A percentile compares a stretch with the other conserved stretches of the same genome.
Conservation (phyloP, 805 yeast genomes). For the Lipomyces kockii region DNA sequence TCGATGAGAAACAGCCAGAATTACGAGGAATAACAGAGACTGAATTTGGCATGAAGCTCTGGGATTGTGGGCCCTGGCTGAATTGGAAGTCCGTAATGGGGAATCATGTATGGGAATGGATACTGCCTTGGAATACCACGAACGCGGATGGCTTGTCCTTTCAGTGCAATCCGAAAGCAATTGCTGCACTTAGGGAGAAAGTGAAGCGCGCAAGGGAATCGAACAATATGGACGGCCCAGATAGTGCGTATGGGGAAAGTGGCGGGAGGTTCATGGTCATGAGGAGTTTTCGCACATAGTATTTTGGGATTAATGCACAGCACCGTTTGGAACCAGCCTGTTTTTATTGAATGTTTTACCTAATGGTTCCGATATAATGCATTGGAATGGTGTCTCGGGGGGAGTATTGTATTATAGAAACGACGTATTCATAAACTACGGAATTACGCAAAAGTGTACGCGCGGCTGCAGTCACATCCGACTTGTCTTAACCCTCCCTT, state of each 20-base stretch:
- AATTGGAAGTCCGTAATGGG: conserved; percentile 38
- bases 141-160: conserved; percentile 26
- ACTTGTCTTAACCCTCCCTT: no score
- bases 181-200: neutral
- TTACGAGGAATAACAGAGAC: conserved; percentile 21
- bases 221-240: neutral
- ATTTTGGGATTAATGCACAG: neutral
- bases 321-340: neutral
- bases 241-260: neutral
- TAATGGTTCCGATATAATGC: neutral
- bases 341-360: neutral
- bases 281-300: conserved; percentile 1
- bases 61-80: conserved; percentile 29
- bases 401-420: neutral
- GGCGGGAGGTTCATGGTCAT: conserved; percentile 3
- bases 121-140: conserved; percentile 34
- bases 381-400: neutral
- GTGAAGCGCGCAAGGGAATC: neutral
- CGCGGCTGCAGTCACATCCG: neutral
- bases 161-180: conserved; percentile 21
- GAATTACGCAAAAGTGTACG: neutral
- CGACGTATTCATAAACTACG: neutral
- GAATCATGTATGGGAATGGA: conserved; percentile 36
- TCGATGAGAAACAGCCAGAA: conserved; percentile 1
- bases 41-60: conserved; percentile 31